Evolutionary conservation across 2,329 filamentous ascomycete species (phyloP), one percentile per base, ranked within the genome.

Genomic region (Pseudogymnoascus sp.): DNA sequence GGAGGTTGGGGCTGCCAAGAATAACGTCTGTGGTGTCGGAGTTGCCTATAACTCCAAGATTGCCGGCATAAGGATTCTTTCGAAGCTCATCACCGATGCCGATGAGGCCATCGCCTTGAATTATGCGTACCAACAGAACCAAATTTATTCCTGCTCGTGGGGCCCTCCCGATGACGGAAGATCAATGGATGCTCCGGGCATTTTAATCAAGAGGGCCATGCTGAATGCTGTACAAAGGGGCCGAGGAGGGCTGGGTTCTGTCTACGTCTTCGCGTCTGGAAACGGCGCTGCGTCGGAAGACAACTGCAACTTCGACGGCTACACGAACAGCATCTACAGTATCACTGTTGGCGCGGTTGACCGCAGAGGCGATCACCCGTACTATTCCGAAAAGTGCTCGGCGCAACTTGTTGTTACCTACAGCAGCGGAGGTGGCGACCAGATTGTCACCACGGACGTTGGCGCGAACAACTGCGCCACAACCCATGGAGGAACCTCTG

Each of bases 131-230:
- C 87, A 97, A 71, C 81, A 93, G 66, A 99, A 97, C 73, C 86
- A 97, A 65, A 97, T 99, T 65, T 99, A 97, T 77, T 99, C 95
- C 0, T 99, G 95, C 78, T 99, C 95, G 0, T 99, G 95, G 95
- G 95, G 95, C 0, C 95, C 95, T 7, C 91, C 92, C 0, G 95
- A 99, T 71, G 93, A 97, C 73, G 95, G 95, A 54, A 81, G 82
- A 66, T 92, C 91, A 23, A 99, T 99, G 95, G 93, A 97, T 69
- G 91, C 87, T 0, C 95, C 95, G 0, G 91, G 92, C 4, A 84
- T 96, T 62, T 80, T 99, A 18, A 97, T 99, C 71, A 86, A 88
- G 69, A 85, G 86, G 68, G 93, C 95, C 29, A 96, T 99, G 87
- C 80, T 97, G 61, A 95, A 95, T 69, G 93, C 91, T 36, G 83